A percentile compares a stretch with the other conserved stretches of the same genome.
These are phyloP conservation scores for Globisporangium heterothallicum DNA, from an alignment of 352 stramenopile species.

Conservation along the genomic window DNA sequence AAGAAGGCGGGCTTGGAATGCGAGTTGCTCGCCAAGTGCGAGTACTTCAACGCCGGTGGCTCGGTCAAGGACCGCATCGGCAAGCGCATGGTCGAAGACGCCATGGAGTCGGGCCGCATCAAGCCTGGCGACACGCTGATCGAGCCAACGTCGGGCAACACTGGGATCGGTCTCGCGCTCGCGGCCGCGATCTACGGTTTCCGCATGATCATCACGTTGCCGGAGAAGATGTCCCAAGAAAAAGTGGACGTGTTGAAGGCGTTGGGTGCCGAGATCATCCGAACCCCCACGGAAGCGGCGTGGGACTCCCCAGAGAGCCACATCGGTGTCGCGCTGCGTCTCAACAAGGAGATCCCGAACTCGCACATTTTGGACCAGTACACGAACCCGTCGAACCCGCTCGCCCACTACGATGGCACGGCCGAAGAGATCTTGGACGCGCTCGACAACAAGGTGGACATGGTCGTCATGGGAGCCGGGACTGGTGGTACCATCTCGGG, in stretches of 20 bases:
- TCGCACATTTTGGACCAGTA: slow-evolving; percentile 96
- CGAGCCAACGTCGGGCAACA: slow-evolving; percentile 98
- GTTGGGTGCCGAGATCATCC: slow-evolving; percentile 93
- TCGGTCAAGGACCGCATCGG: slow-evolving; percentile 90
- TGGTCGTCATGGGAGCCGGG: slow-evolving; percentile 92
- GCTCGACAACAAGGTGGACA: slow-evolving; percentile 91
- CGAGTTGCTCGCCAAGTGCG: slow-evolving; percentile 93
- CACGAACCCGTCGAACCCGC: slow-evolving; percentile 92
- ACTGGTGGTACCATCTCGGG: slow-evolving; percentile 95
- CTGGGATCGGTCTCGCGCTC: slow-evolving; percentile 95
- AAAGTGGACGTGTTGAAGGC: slow-evolving; percentile 95
- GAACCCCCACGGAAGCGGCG: slow-evolving; percentile 93
- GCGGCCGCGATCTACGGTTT: slow-evolving; percentile 96
- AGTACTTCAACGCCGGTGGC: slow-evolving; percentile 95
- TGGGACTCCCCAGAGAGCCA: slow-evolving; percentile 93
- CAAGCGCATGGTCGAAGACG: slow-evolving; percentile 90
- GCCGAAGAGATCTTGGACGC: slow-evolving; percentile 92
- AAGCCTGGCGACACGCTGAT: slow-evolving; percentile 94
- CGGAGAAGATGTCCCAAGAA: slow-evolving; percentile 95
- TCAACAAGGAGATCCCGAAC: slow-evolving; percentile 92
- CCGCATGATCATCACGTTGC: slow-evolving; percentile 87
- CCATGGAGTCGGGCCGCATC: slow-evolving; percentile 88
- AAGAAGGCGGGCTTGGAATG: slow-evolving; percentile 81
- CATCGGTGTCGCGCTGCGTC: slow-evolving; percentile 89
- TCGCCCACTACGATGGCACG: slow-evolving; percentile 94